Evolutionary conservation across 345 rosid genomes (phyloP).

Genomic region (Diplotaxis tenuifolia): DNA sequence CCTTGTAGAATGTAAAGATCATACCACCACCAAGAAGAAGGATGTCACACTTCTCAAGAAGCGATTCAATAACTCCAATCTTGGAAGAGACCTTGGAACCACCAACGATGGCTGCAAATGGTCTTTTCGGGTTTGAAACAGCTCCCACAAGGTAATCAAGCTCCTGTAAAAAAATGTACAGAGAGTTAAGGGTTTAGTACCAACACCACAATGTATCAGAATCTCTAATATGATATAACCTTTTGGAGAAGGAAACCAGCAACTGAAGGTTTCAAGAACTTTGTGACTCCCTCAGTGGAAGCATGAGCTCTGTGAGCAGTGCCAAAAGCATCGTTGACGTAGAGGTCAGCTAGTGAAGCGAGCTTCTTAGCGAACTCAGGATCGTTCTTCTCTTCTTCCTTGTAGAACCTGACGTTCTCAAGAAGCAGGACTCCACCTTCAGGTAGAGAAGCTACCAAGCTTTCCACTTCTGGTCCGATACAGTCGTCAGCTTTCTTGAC

Average conservation of each 20-base stretch:
- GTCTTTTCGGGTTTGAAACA: slow-evolving; percentile 82
- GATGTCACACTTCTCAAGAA: slow-evolving; percentile 72
- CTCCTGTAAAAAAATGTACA: slow-evolving; percentile 46
- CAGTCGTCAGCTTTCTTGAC: slow-evolving; percentile 85
- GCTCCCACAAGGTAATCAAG: slow-evolving; percentile 97
- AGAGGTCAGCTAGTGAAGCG: slow-evolving; percentile 78
- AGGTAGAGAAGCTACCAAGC: slow-evolving; percentile 63
- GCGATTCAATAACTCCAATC: slow-evolving; percentile 94
- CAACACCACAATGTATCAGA: not conserved
- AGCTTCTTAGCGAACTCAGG: slow-evolving; percentile 95
- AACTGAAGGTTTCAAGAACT: slow-evolving; percentile 88
- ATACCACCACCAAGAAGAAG: slow-evolving; percentile 96
- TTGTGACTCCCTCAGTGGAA: slow-evolving; percentile 87
- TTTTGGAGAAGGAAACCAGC: slow-evolving; percentile 95
- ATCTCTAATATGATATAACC: slow-evolving; percentile 36
- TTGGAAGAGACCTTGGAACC: slow-evolving; percentile 91
- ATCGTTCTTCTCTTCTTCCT: slow-evolving; percentile 95
- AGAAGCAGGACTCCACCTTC: slow-evolving; percentile 81
- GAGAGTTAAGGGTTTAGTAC: not conserved
- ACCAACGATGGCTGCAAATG: slow-evolving; percentile 95
- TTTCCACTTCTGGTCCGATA: slow-evolving; percentile 73
- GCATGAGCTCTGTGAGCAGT: slow-evolving; percentile 96
- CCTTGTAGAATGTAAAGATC: slow-evolving; percentile 98
- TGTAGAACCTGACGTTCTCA: slow-evolving; percentile 87
- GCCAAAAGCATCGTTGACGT: slow-evolving; percentile 90